Base-by-base conservation (phyloP, 345 rosid species). In the Trapa bicornis region DNA sequence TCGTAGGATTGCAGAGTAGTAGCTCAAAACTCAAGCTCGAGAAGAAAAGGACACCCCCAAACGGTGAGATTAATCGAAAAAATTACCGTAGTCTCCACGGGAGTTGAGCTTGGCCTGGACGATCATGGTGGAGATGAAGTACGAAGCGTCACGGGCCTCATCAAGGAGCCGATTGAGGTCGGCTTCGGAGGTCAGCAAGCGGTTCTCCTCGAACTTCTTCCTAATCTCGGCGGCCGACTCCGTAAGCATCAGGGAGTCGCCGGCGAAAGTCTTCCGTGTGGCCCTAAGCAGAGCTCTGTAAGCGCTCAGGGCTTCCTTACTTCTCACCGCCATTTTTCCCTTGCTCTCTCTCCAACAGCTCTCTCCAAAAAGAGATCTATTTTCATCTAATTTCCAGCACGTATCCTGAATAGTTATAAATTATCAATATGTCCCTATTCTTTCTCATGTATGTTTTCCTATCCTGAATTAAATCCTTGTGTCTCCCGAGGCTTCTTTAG, bases 91-190 rank as follows among this genome's bases (percentile, higher is more conserved):
- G 68, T 88, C 91, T 71, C 96, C 97, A 7, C 87, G 91, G 2
- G 89, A 86, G 66, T 86, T 91, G 75, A 89, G 91, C 72, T 87
- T 89, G 38, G 99, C 99, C 75, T 91, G 97, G 22, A 91, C 90
- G 72, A 94, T 94, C 93, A 84, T 85, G 79, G 89, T 89, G 74
- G 99, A 79, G 57, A 94, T 78, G 82, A 86, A 91, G 29, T 79
- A 70, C 35, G 89, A 77, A 36, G 97, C 96, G 50, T 91, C 93
- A n/a, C 85, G 88, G 32, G 97, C 97, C 75, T 89, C 91, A 16
- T 81, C 96, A 12, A 91, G 86, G 64, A 87, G 91, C 65, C 75
- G 83, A 74, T 83, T 76, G 77, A 91, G 74, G 78, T 94, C 87
- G 3, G 83, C 56, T 37, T 74, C 84, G 37, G 89, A 85, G 66